Conservation (phyloP, 257 asterid genomes). For the Parsonsia alboflavescens region DNA sequence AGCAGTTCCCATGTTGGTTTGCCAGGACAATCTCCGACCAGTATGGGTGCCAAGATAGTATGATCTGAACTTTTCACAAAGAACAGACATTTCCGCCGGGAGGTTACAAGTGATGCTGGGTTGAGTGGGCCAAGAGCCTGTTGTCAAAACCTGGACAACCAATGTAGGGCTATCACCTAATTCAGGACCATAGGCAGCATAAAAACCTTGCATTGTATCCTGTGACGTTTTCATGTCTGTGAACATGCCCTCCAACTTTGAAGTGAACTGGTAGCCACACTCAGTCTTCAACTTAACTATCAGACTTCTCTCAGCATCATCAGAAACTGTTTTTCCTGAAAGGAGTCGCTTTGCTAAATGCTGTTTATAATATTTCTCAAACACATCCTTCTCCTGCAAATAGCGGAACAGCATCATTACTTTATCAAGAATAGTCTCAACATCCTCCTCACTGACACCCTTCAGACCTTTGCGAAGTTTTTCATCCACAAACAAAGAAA, state of each 20-base stretch:
- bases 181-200: slow-evolving; percentile 51
- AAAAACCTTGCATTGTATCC: slow-evolving; percentile 85
- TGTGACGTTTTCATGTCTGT: slow-evolving; percentile 93
- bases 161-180: slow-evolving; percentile 58
- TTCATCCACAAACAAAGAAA: slow-evolving; percentile 79
- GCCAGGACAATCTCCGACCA: slow-evolving; percentile 80
- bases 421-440: slow-evolving; percentile 74
- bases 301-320: slow-evolving; percentile 85
- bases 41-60: slow-evolving; percentile 86
- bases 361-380: slow-evolving; percentile 88
- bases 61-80: slow-evolving; percentile 70
- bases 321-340: slow-evolving; percentile 80
- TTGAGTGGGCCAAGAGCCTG: slow-evolving; percentile 92
- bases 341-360: slow-evolving; percentile 86
- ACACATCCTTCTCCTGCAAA: slow-evolving; percentile 89
- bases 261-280: slow-evolving; percentile 86
- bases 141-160: slow-evolving; percentile 78
- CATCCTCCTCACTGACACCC: slow-evolving; percentile 84
- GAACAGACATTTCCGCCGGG: slow-evolving; percentile 59
- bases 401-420: slow-evolving; percentile 90
- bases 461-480: slow-evolving; percentile 76
- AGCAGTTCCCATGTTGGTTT: slow-evolving; percentile 89
- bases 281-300: slow-evolving; percentile 82
- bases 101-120: slow-evolving; percentile 61
- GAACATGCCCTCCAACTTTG: slow-evolving; percentile 88